Base-by-base conservation (phyloP, 2,329 filamentous ascomycete species). In the Botryotinia convoluta region DNA sequence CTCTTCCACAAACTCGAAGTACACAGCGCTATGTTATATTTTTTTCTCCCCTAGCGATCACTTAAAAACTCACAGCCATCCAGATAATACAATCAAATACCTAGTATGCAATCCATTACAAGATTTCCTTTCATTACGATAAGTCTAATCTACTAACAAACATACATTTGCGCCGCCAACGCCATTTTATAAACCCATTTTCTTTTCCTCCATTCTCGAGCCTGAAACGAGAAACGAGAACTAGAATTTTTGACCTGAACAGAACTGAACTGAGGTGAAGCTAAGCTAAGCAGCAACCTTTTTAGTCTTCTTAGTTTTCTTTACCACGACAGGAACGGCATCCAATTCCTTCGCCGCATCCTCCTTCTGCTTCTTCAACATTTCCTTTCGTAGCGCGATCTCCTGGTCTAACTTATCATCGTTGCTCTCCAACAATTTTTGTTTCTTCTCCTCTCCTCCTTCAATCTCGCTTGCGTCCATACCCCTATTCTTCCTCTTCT, bases 361-460 rank as follows among this genome's bases (percentile, higher is more conserved):
- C 59, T 76, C 78, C 76, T 83, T 83, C 72, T 83, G 82, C 75
- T 80, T 79, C 77, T 78, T 81, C 73, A 83, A 74, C 73, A 77
- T 81, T 74, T 80, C 79, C 74, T 82, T 81, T 51, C 81, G 77
- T 35, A 76, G 60, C 32, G 77, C 77, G 72, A 83, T 83, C 75
- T 83, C 81, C 59, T 75, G 72, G 67, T 82, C 80, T 44, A 83
- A 71, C 14, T 78, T 81, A 67, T 80, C 79, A 71, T 82, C 81
- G 42, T 81, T 80, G 51, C 79, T 79, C 74, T 79, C 78, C 62
- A 77, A 61, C 63, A 74, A 61, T 74, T 81, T 79, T 67, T 76
- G 74, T 74, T 80, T 81, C 81, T 85, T 84, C 4, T 79, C 75
- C 74, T 82, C 81, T 74, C 82, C 80, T 4, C 77, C 78, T 45